Percentiles rank a stretch among this genome's conserved stretches.
phyloP scores from a whole-genome alignment of 106 monocot species.

The Cymbidium sinense region DNA sequence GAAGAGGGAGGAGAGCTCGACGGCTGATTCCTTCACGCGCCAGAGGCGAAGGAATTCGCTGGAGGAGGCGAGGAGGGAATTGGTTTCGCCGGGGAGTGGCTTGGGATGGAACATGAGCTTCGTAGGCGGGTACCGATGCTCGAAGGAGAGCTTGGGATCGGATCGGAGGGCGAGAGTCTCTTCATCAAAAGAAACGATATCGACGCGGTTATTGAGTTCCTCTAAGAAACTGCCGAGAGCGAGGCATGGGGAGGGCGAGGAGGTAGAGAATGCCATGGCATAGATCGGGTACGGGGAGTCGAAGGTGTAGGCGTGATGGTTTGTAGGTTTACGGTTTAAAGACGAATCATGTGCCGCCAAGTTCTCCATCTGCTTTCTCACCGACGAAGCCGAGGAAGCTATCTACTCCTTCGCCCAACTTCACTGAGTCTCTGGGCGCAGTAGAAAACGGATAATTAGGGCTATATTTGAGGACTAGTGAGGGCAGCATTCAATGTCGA shows the following conservation, averaged over 20 bases:
- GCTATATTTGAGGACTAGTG: neutral
- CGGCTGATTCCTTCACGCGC: conserved; percentile 10
- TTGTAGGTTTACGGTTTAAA: conserved; percentile 1
- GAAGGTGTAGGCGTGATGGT: conserved; percentile 55
- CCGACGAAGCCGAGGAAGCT: neutral
- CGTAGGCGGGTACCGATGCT: conserved; percentile 88
- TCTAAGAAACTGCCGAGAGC: conserved; percentile 90
- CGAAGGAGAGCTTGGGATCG: conserved; percentile 67
- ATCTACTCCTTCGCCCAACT: neutral
- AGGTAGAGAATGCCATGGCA: conserved; percentile 80
- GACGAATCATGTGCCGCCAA: neutral
- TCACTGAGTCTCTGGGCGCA: neutral
- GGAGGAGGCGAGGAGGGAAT: conserved; percentile 77
- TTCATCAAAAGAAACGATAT: conserved; percentile 63
- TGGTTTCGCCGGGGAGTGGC: conserved; percentile 17
- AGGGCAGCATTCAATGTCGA: neutral
- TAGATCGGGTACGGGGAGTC: conserved; percentile 80
- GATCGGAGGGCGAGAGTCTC: conserved; percentile 38
- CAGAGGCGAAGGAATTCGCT: conserved; percentile 66
- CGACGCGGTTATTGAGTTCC: conserved; percentile 62
- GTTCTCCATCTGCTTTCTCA: neutral
- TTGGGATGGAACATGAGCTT: conserved; percentile 85
- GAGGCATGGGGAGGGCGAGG: conserved; percentile 43
- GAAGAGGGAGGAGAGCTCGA: conserved; percentile 44
- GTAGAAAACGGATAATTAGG: neutral